A percentile compares a stretch with the other conserved stretches of the same genome.
phyloP scores from a whole-genome alignment of 768 basidiomycete genomes.

The Tricholoma saponaceum region DNA sequence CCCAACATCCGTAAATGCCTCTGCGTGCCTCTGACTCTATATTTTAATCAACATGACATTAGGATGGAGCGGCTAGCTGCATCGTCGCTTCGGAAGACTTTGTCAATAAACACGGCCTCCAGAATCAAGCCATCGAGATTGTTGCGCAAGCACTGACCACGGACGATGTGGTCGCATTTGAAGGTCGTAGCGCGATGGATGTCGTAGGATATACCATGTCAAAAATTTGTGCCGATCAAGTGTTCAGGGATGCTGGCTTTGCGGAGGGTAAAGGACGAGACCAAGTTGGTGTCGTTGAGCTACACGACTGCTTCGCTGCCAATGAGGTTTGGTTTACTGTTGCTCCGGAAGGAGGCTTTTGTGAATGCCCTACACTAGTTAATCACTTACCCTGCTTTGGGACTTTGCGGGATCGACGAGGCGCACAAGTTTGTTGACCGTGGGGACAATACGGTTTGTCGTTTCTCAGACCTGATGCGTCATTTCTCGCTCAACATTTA shows the following conservation, averaged over 20 bases:
- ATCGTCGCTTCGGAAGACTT: slow-evolving; percentile 78
- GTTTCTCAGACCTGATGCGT: background rate
- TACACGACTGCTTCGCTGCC: slow-evolving; percentile 84
- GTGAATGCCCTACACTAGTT: slow-evolving; percentile 39
- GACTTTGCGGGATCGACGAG: slow-evolving; percentile 60
- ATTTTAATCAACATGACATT: background rate
- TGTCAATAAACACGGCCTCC: slow-evolving; percentile 63
- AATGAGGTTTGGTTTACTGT: slow-evolving; percentile 54
- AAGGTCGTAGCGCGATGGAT: slow-evolving; percentile 70
- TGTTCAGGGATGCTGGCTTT: slow-evolving; percentile 71
- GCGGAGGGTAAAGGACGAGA: slow-evolving; percentile 58
- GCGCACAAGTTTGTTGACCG: slow-evolving; percentile 72
- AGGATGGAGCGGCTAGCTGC: slow-evolving; percentile 77
- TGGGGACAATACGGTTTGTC: slow-evolving; percentile 74
- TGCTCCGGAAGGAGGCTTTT: background rate
- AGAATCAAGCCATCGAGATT: slow-evolving; percentile 87
- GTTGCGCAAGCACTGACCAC: slow-evolving; percentile 63
- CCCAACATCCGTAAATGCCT: slow-evolving; percentile 61
- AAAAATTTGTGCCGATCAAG: slow-evolving; percentile 60
- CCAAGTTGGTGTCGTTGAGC: slow-evolving; percentile 78
- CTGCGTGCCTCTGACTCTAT: background rate
- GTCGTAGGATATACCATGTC: slow-evolving; percentile 81
- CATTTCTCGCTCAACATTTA: background rate
- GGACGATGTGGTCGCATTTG: slow-evolving; percentile 61
- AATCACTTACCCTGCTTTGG: slow-evolving; percentile 77